Base-by-base conservation (phyloP, 352 stramenopile genomes). In the Phytophthora pinifolia region DNA sequence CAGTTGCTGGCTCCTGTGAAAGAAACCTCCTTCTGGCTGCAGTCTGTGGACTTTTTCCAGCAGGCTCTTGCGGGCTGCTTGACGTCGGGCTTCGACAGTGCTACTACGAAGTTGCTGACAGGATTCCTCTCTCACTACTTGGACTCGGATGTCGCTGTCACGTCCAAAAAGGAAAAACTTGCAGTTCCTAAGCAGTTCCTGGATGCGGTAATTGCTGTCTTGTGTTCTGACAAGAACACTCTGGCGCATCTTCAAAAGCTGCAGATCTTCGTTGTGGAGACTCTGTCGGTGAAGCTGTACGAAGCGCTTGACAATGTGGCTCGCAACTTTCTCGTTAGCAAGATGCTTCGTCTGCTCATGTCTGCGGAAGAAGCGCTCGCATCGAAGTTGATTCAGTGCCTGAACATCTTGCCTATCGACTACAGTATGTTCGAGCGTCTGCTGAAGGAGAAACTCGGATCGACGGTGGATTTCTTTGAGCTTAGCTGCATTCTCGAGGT, bases 401-500 rank as follows among this genome's bases (percentile, higher is more conserved):
- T 92, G 4, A 81, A 74, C 36, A 57, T 46, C 2, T 62, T 92
- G 9, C 77, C 79, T 13, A 58, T 92, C 20, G 70, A 62, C 22
- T 78, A 74, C 15, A 55, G 33, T 7, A 77, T 86, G 50, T 89
- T 90, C 39, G 67, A 79, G 20, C 70, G 63, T 9, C 47, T 90
- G 45, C 46, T 90, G 6, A 51, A 67, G 7, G 63, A 88, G 25
- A 68, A 88, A 12, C 35, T 87, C 12, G 33, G 44, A 38, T 47
- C 18, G 14, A 45, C 58, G 1, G 43, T 67, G 12, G 45, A 63
- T 4, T 73, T 86, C 35, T 65, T 77, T 18, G 63, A 83, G 22
- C 50, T 92, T 10, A 92, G 71, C 55, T 90, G 80, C 45, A 74
- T 92, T 25, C 72, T 94, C 34, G 84, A 94, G 43, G 81, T 94